A percentile compares a stretch with the other conserved stretches of the same genome.
Conservation (phyloP, 345 rosid genomes). For the Moringa oleifera region DNA sequence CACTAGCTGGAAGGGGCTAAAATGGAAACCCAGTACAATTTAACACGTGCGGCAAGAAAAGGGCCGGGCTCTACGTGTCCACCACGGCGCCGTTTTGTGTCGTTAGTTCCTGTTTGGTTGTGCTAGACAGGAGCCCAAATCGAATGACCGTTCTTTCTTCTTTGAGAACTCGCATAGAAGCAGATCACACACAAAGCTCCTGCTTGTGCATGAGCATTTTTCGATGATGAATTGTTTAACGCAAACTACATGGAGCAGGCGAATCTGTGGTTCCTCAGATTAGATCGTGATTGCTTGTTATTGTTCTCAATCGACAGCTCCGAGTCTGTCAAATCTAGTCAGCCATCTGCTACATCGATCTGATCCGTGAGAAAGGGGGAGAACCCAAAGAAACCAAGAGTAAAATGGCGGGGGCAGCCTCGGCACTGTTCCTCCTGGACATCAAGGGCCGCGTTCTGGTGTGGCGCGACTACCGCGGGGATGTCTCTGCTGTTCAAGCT, state of each 20-base stretch:
- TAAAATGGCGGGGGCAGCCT: slow-evolving; percentile 86
- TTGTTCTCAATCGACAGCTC: slow-evolving; percentile 7
- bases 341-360: slow-evolving; percentile 1
- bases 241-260: background rate
- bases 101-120: too few species aligned
- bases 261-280: background rate
- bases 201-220: background rate
- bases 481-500: slow-evolving; percentile 77
- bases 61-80: too few species aligned
- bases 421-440: slow-evolving; percentile 88
- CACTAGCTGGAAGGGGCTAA: too few species aligned
- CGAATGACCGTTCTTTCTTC: background rate
- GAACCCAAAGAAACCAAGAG: background rate
- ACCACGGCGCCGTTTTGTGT: too few species aligned
- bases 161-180: background rate
- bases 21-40: too few species aligned
- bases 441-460: slow-evolving; percentile 93
- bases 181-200: background rate
- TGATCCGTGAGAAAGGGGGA: slow-evolving; percentile 13
- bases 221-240: background rate
- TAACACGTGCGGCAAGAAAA: too few species aligned
- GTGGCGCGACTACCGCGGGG: slow-evolving; percentile 98
- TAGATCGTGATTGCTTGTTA: background rate
- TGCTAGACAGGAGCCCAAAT: too few species aligned
- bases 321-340: slow-evolving; percentile 5